Base-by-base conservation (phyloP, 2,329 filamentous ascomycete genomes). In the Xylaria sp. region DNA sequence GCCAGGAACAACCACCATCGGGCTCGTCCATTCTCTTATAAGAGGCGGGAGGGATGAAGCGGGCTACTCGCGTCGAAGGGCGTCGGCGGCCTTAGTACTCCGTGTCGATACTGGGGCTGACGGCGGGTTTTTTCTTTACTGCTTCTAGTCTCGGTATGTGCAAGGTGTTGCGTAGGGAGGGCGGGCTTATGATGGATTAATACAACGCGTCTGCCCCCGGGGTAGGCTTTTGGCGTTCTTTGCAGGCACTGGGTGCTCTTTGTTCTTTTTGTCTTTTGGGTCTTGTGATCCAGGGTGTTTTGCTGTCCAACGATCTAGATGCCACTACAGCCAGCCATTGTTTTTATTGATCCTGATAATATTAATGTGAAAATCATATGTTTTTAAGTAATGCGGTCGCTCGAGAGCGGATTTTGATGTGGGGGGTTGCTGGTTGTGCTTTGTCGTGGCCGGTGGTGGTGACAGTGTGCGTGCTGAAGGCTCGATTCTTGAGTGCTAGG, bases 1-100 rank as follows among this genome's bases (percentile, higher is more conserved):
- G 87, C 87, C 87, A 89, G 72, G 82, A 80, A 76, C 78, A 81
- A 71, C 78, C 81, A 36, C 81, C 63, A 62, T 69, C 70, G 20
- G 63, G 82, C 64, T 88, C 86, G 78, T 88, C 86, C 87, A 89
- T 89, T 72, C 78, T 80, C 73, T 74, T 66, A 68, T 46, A 18
- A 39, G 36, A 34, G 39, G 48, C 20, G 32, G 39, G 20, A 39
- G n/a, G 15, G 56, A 48, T 48, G 36, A 56, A 48, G 41, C 20
- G 30, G 46, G 28, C 36, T 46, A 60, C 34, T 69, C 63, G 60
- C 60, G 60, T 59, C 39, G 41, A 64, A 67, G 60, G 67, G 64
- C 64, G 63, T 58, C 34, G 64, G 58, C 56, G 50, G 60, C 39
- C 63, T 57, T 52, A 39, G 48, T 41, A 28, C 53, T 50, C 65